A percentile compares a stretch with the other conserved stretches of the same genome.
Conservation (phyloP, 352 stramenopile species). For the Phytophthora cryptogea region DNA sequence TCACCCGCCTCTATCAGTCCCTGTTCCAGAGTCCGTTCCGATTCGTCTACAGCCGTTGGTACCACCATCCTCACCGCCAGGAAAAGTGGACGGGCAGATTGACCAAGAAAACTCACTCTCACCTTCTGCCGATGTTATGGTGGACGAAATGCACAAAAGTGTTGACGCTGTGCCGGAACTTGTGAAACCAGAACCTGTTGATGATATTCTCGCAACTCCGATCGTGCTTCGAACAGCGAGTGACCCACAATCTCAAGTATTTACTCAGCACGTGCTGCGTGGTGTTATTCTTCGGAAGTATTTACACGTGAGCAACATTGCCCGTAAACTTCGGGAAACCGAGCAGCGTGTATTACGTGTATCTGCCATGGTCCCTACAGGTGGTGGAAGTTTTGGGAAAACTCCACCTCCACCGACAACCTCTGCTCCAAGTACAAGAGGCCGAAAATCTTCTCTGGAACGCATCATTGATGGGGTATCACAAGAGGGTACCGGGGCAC, state of each 20-base stretch:
- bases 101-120: slow-evolving; percentile 1
- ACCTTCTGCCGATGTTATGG: background rate
- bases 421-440: slow-evolving; percentile 6
- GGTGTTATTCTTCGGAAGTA: slow-evolving; percentile 72
- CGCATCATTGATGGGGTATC: slow-evolving; percentile 12
- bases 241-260: slow-evolving; percentile 38
- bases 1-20: background rate
- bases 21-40: slow-evolving; percentile 5
- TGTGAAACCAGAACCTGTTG: slow-evolving; percentile 7
- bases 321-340: slow-evolving; percentile 66
- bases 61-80: background rate
- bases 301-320: slow-evolving; percentile 64
- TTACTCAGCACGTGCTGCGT: slow-evolving; percentile 61
- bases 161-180: slow-evolving; percentile 3
- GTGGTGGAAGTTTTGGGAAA: slow-evolving; percentile 16
- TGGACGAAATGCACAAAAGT: slow-evolving; percentile 6
- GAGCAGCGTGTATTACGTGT: slow-evolving; percentile 53
- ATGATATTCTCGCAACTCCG: slow-evolving; percentile 31
- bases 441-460: slow-evolving; percentile 20
- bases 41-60: slow-evolving; percentile 18
- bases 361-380: slow-evolving; percentile 23
- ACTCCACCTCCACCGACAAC: background rate
- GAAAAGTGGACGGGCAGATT: background rate
- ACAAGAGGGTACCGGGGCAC: slow-evolving; percentile 1
- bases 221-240: slow-evolving; percentile 45